These are phyloP conservation scores for Naganishia albida DNA, from an alignment of 1,284 basidiomycete species.

Conservation along the genomic window DNA sequence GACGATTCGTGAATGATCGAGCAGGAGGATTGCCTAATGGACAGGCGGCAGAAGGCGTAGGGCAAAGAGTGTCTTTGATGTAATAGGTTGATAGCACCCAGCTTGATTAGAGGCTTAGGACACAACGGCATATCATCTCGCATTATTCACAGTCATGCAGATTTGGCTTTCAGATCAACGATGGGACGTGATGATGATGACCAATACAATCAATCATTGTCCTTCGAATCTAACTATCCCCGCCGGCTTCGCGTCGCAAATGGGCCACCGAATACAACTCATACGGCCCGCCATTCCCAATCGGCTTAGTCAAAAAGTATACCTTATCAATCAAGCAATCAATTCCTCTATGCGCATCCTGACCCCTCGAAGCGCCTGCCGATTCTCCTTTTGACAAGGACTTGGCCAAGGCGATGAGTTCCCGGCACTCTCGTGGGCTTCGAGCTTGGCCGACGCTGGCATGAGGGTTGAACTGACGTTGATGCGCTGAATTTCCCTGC, in stretches of 20 bases:
- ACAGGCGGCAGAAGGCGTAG: constrained; percentile 46
- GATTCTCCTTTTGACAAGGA: neutral
- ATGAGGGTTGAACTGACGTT: neutral
- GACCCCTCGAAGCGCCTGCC: neutral
- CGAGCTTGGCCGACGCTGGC: neutral
- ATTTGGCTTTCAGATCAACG: no score
- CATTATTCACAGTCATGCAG: no score
- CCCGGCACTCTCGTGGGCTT: neutral
- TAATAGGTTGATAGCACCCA: constrained; percentile 20
- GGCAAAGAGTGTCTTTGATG: constrained; percentile 47
- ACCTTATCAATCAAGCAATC: constrained; percentile 11
- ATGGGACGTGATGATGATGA: no score
- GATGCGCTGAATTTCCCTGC: no score
- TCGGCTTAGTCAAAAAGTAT: constrained; percentile 3
- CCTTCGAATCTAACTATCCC: no score
- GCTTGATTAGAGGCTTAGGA: neutral
- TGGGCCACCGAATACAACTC: constrained; percentile 8
- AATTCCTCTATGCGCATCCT: neutral
- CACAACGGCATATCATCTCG: no score
- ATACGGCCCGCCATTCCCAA: neutral
- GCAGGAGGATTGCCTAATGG: constrained; percentile 48
- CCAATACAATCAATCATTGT: no score
- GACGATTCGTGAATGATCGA: constrained; percentile 46
- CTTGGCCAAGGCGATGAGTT: no score
- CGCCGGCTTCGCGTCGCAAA: neutral